phyloP scores from a whole-genome alignment of 1,139 yeast genomes.

The Blastobotrys arbuscula region DNA sequence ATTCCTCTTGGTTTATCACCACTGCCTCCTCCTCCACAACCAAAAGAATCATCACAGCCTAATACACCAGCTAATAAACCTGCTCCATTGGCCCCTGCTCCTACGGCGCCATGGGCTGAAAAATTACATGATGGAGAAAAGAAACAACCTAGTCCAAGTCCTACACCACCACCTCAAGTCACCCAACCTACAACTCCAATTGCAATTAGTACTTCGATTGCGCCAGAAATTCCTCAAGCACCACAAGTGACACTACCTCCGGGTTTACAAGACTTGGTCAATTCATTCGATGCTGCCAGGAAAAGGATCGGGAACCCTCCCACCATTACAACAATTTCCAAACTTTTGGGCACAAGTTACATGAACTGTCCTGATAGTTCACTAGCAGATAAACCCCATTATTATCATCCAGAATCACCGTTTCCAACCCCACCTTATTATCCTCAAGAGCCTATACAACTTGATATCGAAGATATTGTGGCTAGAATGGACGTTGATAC shows the following conservation, averaged over 20 bases:
- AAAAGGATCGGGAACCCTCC: slow-evolving; percentile 46
- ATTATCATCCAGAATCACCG: slow-evolving; percentile 75
- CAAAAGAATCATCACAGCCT: not conserved
- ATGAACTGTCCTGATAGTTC: slow-evolving; percentile 90
- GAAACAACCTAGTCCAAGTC: not conserved
- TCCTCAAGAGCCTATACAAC: slow-evolving; percentile 74
- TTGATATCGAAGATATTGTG: slow-evolving; percentile 45
- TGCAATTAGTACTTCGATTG: slow-evolving; percentile 3
- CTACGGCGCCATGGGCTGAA: slow-evolving; percentile 26
- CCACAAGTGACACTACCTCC: slow-evolving; percentile 37
- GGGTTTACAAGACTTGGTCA: slow-evolving; percentile 44
- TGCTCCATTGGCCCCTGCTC: slow-evolving; percentile 7
- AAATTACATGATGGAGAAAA: slow-evolving; percentile 14
- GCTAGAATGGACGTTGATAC: slow-evolving; percentile 81
- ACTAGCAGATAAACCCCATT: slow-evolving; percentile 81
- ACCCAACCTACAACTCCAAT: not conserved
- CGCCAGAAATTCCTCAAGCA: slow-evolving; percentile 15
- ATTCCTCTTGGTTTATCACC: slow-evolving; percentile 22
- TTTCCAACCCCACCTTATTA: slow-evolving; percentile 89
- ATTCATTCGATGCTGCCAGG: slow-evolving; percentile 43
- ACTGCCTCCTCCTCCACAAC: slow-evolving; percentile 15
- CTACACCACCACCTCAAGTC: slow-evolving; percentile 9
- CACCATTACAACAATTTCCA: slow-evolving; percentile 51
- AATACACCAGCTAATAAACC: slow-evolving; percentile 8
- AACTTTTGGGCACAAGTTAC: slow-evolving; percentile 65